Evolutionary conservation across 2,329 filamentous ascomycete species (phyloP).

Genomic region (Sarocladiaceae sp.): DNA sequence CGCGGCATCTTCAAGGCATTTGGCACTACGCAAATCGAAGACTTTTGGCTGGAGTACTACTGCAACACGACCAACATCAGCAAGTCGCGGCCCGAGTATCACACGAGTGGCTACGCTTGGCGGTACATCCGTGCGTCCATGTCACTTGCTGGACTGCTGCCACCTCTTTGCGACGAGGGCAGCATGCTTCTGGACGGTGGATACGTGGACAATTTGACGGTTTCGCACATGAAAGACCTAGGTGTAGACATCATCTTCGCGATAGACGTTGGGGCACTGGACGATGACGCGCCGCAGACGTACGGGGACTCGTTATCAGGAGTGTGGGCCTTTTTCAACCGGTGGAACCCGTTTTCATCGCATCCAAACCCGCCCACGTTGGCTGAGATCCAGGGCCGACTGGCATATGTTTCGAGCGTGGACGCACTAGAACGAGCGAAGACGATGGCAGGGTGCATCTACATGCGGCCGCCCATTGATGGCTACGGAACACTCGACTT

Average conservation of each 20-base stretch:
- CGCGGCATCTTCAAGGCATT: slow-evolving; percentile 98
- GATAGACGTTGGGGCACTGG: slow-evolving; percentile 85
- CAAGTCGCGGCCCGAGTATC: slow-evolving; percentile 84
- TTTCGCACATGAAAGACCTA: slow-evolving; percentile 92
- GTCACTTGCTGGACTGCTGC: slow-evolving; percentile 87
- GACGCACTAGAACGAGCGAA: slow-evolving; percentile 94
- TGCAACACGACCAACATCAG: slow-evolving; percentile 99
- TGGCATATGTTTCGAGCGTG: slow-evolving; percentile 92
- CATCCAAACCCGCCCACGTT: slow-evolving; percentile 89
- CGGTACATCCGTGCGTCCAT: slow-evolving; percentile 94
- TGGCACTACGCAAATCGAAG: slow-evolving; percentile 93
- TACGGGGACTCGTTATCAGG: slow-evolving; percentile 94
- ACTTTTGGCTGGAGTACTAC: slow-evolving; percentile 98
- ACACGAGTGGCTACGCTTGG: slow-evolving; percentile 96
- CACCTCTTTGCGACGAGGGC: slow-evolving; percentile 92
- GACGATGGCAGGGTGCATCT: slow-evolving; percentile 81
- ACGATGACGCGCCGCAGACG: slow-evolving; percentile 84
- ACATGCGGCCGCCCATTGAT: slow-evolving; percentile 94
- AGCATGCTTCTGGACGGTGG: slow-evolving; percentile 95
- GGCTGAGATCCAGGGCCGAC: slow-evolving; percentile 87
- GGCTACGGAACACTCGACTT: slow-evolving; percentile 92
- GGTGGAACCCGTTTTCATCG: slow-evolving; percentile 92
- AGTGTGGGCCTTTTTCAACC: slow-evolving; percentile 89
- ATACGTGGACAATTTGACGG: slow-evolving; percentile 95
- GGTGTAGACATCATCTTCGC: slow-evolving; percentile 94